phyloP scores from a whole-genome alignment of 1,284 basidiomycete genomes.

The Ustilago vetiveriae region DNA sequence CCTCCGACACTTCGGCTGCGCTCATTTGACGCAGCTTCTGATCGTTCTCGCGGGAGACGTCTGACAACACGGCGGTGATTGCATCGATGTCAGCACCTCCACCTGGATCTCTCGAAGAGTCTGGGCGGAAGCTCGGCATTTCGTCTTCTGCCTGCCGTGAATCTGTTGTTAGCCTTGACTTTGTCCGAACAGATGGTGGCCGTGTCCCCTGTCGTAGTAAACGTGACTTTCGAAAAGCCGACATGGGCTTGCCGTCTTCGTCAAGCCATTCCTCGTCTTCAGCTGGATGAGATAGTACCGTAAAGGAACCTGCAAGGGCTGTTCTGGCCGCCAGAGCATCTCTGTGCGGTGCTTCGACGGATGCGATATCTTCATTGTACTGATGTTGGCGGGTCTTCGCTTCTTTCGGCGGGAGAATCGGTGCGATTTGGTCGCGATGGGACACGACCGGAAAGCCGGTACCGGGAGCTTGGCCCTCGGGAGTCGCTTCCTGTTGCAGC shows the following conservation, averaged over 20 bases:
- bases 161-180: background rate
- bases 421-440: slow-evolving; percentile 32
- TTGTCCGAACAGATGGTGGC: slow-evolving; percentile 28
- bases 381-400: slow-evolving; percentile 1
- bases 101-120: slow-evolving; percentile 58
- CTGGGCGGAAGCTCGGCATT: slow-evolving; percentile 16
- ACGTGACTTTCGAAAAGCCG: slow-evolving; percentile 60
- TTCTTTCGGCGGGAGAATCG: slow-evolving; percentile 21
- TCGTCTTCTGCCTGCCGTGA: background rate
- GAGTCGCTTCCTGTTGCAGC: slow-evolving; percentile 6
- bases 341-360: slow-evolving; percentile 26
- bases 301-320: slow-evolving; percentile 1
- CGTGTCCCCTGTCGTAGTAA: slow-evolving; percentile 41
- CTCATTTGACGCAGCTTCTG: slow-evolving; percentile 56
- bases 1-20: slow-evolving; percentile 48
- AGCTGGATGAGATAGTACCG: background rate
- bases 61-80: slow-evolving; percentile 43
- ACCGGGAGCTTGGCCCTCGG: slow-evolving; percentile 28
- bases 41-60: slow-evolving; percentile 55
- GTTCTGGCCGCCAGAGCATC: slow-evolving; percentile 20
- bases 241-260: slow-evolving; percentile 56
- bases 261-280: slow-evolving; percentile 52
- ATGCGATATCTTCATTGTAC: slow-evolving; percentile 33
- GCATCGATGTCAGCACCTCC: slow-evolving; percentile 56
- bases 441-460: slow-evolving; percentile 40